A percentile compares a stretch with the other conserved stretches of the same genome.
Conservation (phyloP, 2,329 filamentous ascomycete species). For the Balansia obtecta region DNA sequence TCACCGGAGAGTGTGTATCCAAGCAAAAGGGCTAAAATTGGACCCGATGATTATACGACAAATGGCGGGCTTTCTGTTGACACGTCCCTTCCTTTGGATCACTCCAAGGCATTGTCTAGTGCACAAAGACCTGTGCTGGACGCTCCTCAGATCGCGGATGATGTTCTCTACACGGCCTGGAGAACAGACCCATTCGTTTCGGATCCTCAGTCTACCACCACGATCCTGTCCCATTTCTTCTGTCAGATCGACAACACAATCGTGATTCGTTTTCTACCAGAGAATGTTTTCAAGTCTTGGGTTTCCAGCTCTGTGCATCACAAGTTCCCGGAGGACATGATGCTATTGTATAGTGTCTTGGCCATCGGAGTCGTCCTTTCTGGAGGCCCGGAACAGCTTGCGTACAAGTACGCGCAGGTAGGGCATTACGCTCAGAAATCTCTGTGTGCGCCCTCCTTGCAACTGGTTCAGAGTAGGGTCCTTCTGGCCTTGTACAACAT, state of each 20-base stretch:
- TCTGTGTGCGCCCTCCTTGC: constrained; percentile 27
- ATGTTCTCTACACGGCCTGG: constrained; percentile 36
- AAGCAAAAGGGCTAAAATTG: constrained; percentile 40
- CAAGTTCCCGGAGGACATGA: constrained; percentile 30
- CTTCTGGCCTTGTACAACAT: constrained; percentile 55
- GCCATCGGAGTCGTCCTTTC: constrained; percentile 26
- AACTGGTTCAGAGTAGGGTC: constrained; percentile 55
- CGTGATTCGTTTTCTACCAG: constrained; percentile 29
- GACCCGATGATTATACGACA: constrained; percentile 32
- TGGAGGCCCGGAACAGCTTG: constrained; percentile 24
- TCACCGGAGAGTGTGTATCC: constrained; percentile 24
- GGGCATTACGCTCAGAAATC: constrained; percentile 40
- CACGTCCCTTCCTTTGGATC: constrained; percentile 22
- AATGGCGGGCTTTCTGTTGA: constrained; percentile 19
- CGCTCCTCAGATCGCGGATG: constrained; percentile 35
- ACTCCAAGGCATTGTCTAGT: constrained; percentile 21
- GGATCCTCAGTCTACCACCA: constrained; percentile 27
- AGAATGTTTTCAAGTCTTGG: constrained; percentile 27
- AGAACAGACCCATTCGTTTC: constrained; percentile 35
- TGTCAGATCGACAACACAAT: constrained; percentile 28
- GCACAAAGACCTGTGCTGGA: constrained; percentile 27
- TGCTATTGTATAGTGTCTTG: constrained; percentile 33
- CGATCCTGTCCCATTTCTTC: constrained; percentile 29
- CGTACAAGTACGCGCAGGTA: constrained; percentile 33
- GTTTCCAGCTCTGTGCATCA: constrained; percentile 20